A percentile compares a stretch with the other conserved stretches of the same genome.
phyloP scores from a whole-genome alignment of 805 yeast genomes.

The Maudiozyma turicensis region DNA sequence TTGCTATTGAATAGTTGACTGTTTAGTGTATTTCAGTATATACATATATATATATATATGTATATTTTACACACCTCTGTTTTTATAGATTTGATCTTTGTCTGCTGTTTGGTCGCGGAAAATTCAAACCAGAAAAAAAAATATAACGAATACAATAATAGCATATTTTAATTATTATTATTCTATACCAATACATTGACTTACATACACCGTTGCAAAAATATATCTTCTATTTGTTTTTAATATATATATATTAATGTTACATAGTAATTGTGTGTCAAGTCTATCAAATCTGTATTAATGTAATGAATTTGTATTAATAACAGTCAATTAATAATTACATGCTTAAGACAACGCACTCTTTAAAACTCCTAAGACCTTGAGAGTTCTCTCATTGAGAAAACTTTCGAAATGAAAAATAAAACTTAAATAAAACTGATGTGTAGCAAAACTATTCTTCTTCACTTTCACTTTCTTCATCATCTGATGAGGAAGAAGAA shows the following conservation, averaged over 20 bases:
- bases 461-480: conserved; percentile 54
- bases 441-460: conserved; percentile 40
- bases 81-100: no score
- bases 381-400: background rate
- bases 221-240: background rate
- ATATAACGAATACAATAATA: no score
- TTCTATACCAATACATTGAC: no score
- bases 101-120: no score
- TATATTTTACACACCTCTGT: no score
- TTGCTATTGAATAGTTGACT: no score
- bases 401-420: background rate
- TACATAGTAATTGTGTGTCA: conserved; percentile 9
- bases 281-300: background rate
- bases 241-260: conserved; percentile 5
- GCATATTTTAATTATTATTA: no score
- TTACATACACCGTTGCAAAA: no score
- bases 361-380: background rate
- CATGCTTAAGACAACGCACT: background rate
- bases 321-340: background rate
- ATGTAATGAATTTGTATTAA: background rate
- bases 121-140: no score
- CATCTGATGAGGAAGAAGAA: conserved; percentile 25
- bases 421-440: background rate
- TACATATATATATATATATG: no score
- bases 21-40: no score